Conservation (phyloP, 2,329 filamentous ascomycete species). For the Coniochaeta sp. region DNA sequence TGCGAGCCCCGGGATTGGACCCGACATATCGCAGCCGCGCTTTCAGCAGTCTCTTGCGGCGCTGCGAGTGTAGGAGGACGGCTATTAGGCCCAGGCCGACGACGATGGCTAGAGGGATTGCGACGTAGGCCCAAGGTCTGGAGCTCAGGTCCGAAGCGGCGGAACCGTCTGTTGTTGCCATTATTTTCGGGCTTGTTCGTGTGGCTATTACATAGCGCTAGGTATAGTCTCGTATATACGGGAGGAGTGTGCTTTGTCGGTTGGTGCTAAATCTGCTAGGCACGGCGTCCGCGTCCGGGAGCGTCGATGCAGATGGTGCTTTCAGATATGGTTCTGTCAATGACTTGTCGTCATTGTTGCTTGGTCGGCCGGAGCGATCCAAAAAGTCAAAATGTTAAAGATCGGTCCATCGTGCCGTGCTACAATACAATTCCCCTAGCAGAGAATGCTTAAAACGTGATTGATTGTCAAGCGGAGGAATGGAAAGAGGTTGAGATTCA, state of each 20-base stretch:
- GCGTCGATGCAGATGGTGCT: too few species aligned
- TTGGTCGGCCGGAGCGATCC: not conserved
- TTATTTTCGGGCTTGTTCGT: not conserved
- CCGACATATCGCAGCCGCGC: not conserved
- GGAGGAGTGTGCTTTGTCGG: not conserved
- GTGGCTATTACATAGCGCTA: not conserved
- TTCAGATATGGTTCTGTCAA: not conserved
- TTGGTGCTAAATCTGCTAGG: not conserved
- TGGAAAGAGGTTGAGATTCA: not conserved
- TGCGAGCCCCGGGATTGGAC: conserved; percentile 6
- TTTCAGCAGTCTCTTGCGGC: conserved; percentile 19
- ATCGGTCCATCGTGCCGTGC: not conserved
- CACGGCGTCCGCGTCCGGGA: not conserved
- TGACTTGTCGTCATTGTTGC: not conserved
- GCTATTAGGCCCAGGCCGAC: conserved; percentile 29
- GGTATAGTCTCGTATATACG: not conserved
- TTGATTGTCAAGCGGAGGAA: not conserved
- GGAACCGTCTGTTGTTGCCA: conserved; percentile 4
- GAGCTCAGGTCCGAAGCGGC: conserved; percentile 25
- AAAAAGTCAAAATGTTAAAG: not conserved
- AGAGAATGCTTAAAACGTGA: not conserved
- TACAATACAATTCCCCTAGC: too few species aligned
- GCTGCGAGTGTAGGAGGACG: conserved; percentile 35
- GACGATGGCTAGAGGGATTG: conserved; percentile 39
- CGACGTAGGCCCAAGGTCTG: conserved; percentile 50